A percentile compares a stretch with the other conserved stretches of the same genome.
phyloP scores from a whole-genome alignment of 345 rosid species.

The Ricinus communis region DNA sequence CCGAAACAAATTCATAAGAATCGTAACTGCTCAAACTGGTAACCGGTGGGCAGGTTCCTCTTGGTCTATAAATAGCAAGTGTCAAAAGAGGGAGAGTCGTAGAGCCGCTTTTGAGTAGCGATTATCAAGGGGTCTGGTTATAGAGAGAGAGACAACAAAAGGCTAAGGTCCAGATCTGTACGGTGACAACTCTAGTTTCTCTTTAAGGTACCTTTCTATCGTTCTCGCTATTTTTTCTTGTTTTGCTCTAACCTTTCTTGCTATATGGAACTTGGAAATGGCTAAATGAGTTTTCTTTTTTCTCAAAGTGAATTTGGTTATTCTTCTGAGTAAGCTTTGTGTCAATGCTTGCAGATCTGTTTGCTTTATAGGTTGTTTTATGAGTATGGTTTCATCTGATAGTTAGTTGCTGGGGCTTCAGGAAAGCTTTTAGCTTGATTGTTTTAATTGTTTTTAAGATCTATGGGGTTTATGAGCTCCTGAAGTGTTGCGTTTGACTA shows the following conservation, averaged over 20 bases:
- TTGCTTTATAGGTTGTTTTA: neutral
- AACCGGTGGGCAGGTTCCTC: constrained; percentile 1
- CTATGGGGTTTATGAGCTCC: neutral
- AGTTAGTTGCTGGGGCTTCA: neutral
- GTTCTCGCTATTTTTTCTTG: neutral
- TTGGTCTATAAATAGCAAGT: constrained; percentile 10
- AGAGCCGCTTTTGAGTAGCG: neutral
- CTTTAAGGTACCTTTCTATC: neutral
- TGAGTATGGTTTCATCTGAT: neutral
- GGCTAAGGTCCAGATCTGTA: constrained; percentile 4
- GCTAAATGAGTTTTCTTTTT: neutral
- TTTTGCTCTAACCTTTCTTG: neutral
- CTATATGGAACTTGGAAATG: neutral
- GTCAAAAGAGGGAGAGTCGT: neutral
- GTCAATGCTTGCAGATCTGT: constrained; percentile 14
- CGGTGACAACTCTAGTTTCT: neutral
- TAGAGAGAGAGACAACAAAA: neutral
- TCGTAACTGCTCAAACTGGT: constrained; percentile 8
- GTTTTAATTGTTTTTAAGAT: neutral
- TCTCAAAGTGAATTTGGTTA: neutral
- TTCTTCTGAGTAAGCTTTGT: neutral
- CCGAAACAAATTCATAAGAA: neutral
- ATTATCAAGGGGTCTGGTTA: constrained; percentile 1
- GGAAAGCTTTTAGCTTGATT: neutral
- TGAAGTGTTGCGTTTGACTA: neutral